A percentile compares a stretch with the other conserved stretches of the same genome.
Conservation (phyloP, 176 grass and related monocot species). For the Sorghum bicolor region DNA sequence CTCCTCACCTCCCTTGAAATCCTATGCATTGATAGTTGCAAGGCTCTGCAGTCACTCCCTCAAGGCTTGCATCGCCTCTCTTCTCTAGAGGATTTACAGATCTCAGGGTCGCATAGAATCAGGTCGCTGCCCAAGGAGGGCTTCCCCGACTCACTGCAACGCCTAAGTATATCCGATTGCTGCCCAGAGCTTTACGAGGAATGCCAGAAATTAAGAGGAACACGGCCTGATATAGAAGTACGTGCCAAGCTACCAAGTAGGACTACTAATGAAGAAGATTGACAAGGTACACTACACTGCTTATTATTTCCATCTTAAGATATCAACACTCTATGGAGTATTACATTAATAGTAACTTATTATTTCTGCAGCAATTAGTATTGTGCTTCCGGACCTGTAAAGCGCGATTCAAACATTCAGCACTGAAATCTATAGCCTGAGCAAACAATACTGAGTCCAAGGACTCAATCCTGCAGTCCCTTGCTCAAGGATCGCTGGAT, state of each 20-base stretch:
- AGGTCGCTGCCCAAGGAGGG: slow-evolving; percentile 1
- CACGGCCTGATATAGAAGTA: neutral
- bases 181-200: neutral
- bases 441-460: too few relatives aligned
- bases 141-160: neutral
- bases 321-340: neutral
- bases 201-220: neutral
- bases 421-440: neutral
- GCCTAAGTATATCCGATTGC: rapidly evolving
- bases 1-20: neutral
- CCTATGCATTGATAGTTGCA: rapidly evolving
- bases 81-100: rapidly evolving
- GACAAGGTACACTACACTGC: neutral
- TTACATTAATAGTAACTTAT: neutral
- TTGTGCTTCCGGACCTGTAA: neutral
- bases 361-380: neutral
- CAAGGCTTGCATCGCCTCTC: neutral
- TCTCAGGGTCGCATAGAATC: rapidly evolving
- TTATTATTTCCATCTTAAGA: neutral
- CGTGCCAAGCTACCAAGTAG: neutral
- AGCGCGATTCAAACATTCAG: neutral
- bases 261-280: neutral
- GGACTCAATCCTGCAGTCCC: neutral
- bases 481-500: neutral
- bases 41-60: neutral